Evolutionary conservation across 73 alveolate species (phyloP).

Genomic region (Paramecium octaurelia): DNA sequence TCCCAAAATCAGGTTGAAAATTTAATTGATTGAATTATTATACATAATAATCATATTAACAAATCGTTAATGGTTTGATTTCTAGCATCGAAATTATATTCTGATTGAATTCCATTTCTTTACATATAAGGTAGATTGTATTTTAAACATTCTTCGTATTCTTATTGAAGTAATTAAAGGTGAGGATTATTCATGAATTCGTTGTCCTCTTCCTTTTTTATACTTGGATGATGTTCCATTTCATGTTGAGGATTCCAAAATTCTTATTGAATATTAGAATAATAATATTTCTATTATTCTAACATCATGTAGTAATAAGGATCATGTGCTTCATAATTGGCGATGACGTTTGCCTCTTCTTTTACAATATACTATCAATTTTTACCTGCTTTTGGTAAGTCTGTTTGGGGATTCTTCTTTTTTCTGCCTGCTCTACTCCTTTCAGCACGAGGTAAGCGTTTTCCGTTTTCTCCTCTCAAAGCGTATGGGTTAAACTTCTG

Average conservation of each 20-base stretch:
- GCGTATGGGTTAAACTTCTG: constrained; percentile 46
- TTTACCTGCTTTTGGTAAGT: constrained; percentile 4
- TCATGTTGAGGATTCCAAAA: neutral
- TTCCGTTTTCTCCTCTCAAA: constrained; percentile 41
- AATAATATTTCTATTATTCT: neutral
- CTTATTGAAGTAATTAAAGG: neutral
- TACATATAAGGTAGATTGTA: neutral
- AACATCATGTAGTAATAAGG: neutral
- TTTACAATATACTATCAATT: neutral
- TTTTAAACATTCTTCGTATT: neutral
- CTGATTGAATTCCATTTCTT: neutral
- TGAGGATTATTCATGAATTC: neutral
- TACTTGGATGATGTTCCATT: neutral
- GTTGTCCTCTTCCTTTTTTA: neutral
- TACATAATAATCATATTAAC: neutral
- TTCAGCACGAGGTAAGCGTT: constrained; percentile 37
- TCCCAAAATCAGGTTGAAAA: neutral
- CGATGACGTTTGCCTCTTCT: neutral
- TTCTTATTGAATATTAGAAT: neutral
- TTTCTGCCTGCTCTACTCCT: constrained; percentile 53
- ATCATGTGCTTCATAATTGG: neutral
- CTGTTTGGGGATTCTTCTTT: constrained; percentile 15
- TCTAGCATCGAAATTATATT: neutral
- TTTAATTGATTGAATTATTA: neutral
- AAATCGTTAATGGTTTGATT: neutral